Percentiles rank a stretch among this genome's conserved stretches.
Evolutionary conservation across 202 grass and related monocot genomes (phyloP).

Genomic region (Bolboschoenoplectus hybrid): DNA sequence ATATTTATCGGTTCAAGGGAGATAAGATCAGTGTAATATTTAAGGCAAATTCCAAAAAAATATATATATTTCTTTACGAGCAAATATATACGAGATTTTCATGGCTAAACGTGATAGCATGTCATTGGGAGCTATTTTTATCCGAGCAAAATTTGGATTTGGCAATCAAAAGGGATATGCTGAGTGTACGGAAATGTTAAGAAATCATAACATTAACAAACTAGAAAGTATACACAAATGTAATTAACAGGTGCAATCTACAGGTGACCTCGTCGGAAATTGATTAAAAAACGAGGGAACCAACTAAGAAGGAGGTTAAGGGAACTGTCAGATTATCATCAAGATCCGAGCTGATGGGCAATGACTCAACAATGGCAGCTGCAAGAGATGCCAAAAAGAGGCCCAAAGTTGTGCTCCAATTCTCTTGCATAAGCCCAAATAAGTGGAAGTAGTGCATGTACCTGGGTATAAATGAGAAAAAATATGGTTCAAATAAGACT

Average conservation of each 20-base stretch:
- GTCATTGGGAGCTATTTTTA: neutral
- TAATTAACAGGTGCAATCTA: neutral
- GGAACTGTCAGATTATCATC: constrained; percentile 97
- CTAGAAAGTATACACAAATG: neutral
- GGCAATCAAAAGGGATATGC: constrained; percentile 22
- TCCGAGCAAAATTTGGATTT: constrained; percentile 10
- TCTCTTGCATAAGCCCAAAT: constrained; percentile 82
- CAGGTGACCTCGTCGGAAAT: neutral
- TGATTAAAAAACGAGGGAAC: constrained; percentile 66
- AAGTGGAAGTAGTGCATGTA: constrained; percentile 92
- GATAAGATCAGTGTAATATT: neutral
- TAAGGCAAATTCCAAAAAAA: neutral
- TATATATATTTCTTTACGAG: neutral
- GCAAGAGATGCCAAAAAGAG: constrained; percentile 72
- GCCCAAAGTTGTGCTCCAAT: constrained; percentile 58
- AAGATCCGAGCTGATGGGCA: constrained; percentile 73
- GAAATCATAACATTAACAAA: constrained; percentile 26
- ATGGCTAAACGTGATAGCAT: constrained; percentile 14
- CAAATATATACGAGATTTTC: constrained; percentile 4
- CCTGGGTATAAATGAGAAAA: constrained; percentile 49
- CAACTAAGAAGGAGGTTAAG: constrained; percentile 64
- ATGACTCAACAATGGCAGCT: constrained; percentile 65
- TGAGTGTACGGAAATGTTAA: neutral
- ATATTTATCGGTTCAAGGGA: neutral
- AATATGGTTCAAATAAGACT: neutral